Evolutionary conservation across 2,329 filamentous ascomycete genomes (phyloP), one percentile per base, ranked within the genome.

Genomic region (Nothopassalora personata): DNA sequence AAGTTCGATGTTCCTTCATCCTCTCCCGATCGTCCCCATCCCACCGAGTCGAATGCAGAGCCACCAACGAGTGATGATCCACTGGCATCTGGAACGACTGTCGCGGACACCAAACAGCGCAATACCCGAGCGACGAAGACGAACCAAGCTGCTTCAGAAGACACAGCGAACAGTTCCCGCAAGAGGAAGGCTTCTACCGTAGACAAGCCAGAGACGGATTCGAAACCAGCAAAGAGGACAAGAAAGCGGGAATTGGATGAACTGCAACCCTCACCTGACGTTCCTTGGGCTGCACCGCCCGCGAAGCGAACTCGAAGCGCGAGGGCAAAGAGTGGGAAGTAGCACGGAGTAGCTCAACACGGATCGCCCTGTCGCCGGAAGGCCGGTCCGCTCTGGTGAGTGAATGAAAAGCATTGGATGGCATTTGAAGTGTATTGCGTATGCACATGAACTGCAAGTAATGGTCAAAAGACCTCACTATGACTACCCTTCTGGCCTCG

Each of bases 301-400:
- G 66, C 63, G 34, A 61, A 61, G 51, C 36, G 61, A 47, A 67
- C 65, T 4, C 61, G 66, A 46, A 66, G 59, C 45, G 63, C 66
- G 30, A 64, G 60, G 54, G 63, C 64, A 5, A 64, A 62, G 56
- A 53, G 43, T 52, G 57, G 54, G n/a, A 59, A 63, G n/a, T 57
- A 34, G 11, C 8, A 34, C 31, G 23, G 23, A 23, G 23, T 23
- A 23, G 23, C 23, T 23, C 23, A 23, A 23, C 23, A 23, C 23
- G 23, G 23, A 23, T 23, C 23, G 23, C 23, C 23, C 23, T 23
- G 23, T 23, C 23, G 23, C 23, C 23, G 23, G 23, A 23, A 23
- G 3, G 23, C 23, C 23, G 23, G 23, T n/a, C 7, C 8, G 3
- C 13, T 15, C n/a, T 43, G 39, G 39, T 43, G 39, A n/a, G 15